Base-by-base conservation (phyloP, 805 yeast genomes). In the Sugiyamaella americana region DNA sequence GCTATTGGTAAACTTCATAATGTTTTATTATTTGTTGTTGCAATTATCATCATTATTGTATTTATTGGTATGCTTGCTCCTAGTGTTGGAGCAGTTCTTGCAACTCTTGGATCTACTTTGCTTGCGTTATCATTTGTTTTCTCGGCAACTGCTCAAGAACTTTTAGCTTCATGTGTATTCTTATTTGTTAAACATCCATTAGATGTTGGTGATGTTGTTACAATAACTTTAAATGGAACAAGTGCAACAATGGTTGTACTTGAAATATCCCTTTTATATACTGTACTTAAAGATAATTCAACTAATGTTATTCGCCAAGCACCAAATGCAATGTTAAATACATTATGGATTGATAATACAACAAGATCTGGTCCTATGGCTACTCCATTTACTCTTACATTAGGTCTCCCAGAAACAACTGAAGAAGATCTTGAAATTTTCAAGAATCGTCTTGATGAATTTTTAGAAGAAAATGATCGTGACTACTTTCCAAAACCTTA, bases 11-110 rank as follows among this genome's bases (percentile, higher is more conserved):
- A 65, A 55, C 59, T 68, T 41, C 68, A 68, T 51, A 48, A 56
- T n/a, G 60, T 69, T 23, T 54, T 69, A 22, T 46, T 66, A 38
- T 58, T 58, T 35, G 51, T 65, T 5, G 67, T 62, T 5, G 49
- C 55, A 21, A 24, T 68, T 13, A 56, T 69, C 26, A 54, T 64
- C n/a, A 48, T 68, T 23, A 58, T 69, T 23, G 57, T 69, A 42
- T 64, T 69, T 37, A 64, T 68, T 22, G 70, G 71, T 39, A 62
- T 69, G 64, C 60, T 68, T 17, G 67, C 72, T 4, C 71, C 71
- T 2, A 58, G 64, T 6, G 66, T 68, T 2, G 59, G 63, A 18
- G 56, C 73, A 1, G 67, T 66, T 32, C 52, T 68, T 47, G 70
- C 72, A 13, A 69, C 73, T 3, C 54, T 68, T 23, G 73, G 71